phyloP scores from a whole-genome alignment of 768 basidiomycete genomes.

The Dendrothele bispora region DNA sequence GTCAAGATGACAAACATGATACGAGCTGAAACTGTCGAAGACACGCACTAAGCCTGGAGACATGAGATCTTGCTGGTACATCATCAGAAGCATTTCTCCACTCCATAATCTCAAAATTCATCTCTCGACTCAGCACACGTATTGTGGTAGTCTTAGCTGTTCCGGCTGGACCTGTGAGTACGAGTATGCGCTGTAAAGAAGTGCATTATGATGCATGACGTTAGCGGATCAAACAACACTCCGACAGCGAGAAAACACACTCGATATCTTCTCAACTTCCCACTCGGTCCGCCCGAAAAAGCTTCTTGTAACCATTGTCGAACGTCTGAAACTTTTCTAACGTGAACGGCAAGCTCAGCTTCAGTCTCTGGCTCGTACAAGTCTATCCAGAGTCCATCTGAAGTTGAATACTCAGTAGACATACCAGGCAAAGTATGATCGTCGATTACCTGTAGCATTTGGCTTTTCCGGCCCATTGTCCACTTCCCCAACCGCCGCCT shows the following conservation, averaged over 20 bases:
- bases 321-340: slow-evolving; percentile 76
- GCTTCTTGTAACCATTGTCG: slow-evolving; percentile 75
- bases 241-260: slow-evolving; percentile 47
- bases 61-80: slow-evolving; percentile 11
- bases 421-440: neutral
- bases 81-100: slow-evolving; percentile 77
- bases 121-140: slow-evolving; percentile 68
- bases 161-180: slow-evolving; percentile 86
- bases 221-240: neutral
- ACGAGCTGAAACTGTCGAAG: neutral
- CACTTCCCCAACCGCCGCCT: slow-evolving; percentile 9
- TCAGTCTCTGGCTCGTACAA: slow-evolving; percentile 61
- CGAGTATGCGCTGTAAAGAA: slow-evolving; percentile 67
- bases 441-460: neutral
- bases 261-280: slow-evolving; percentile 69
- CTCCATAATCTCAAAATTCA: slow-evolving; percentile 81
- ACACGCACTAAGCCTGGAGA: neutral
- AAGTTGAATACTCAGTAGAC: neutral
- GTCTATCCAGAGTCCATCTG: slow-evolving; percentile 61
- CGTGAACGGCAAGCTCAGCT: slow-evolving; percentile 77
- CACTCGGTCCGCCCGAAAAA: slow-evolving; percentile 63
- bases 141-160: slow-evolving; percentile 89
- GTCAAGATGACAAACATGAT: too few relatives aligned
- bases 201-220: slow-evolving; percentile 2
- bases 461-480: slow-evolving; percentile 13